Percentiles rank a stretch among this genome's conserved stretches.
Evolutionary conservation across 768 basidiomycete species (phyloP).

Genomic region (Termitomyces sp.): DNA sequence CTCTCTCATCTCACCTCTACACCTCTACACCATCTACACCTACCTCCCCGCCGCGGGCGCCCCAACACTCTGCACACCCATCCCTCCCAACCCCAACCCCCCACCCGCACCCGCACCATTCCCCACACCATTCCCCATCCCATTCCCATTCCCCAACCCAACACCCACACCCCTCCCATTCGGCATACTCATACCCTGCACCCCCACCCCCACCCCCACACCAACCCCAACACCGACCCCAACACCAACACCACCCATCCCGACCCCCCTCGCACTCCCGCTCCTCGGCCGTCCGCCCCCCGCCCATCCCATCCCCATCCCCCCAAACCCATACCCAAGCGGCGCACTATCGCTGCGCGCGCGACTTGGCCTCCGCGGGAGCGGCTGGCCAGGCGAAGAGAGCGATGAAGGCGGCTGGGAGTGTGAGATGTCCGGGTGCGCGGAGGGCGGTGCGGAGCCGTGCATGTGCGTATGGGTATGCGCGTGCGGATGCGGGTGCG

Average conservation of each 20-base stretch:
- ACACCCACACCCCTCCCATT: too few relatives aligned
- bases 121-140: not conserved
- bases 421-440: conserved; percentile 21
- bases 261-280: conserved; percentile 38
- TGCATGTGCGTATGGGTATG: conserved; percentile 2
- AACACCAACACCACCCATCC: conserved; percentile 22
- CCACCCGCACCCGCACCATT: too few relatives aligned
- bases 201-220: not conserved
- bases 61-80: not conserved
- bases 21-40: not conserved
- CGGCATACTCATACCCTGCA: too few relatives aligned
- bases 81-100: not conserved
- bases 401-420: conserved; percentile 28
- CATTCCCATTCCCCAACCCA: too few relatives aligned
- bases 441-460: conserved; percentile 23
- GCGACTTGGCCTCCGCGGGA: conserved; percentile 32
- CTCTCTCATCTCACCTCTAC: not conserved
- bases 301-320: conserved; percentile 9
- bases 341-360: conserved; percentile 71
- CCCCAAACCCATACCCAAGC: conserved; percentile 42
- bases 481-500: not conserved
- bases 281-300: conserved; percentile 40
- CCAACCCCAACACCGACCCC: not conserved
- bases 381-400: conserved; percentile 9
- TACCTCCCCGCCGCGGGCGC: not conserved